A percentile compares a stretch with the other conserved stretches of the same genome.
phyloP scores from a whole-genome alignment of 192 early-diverging fungal genomes.

The Entomortierella chlamydospora region DNA sequence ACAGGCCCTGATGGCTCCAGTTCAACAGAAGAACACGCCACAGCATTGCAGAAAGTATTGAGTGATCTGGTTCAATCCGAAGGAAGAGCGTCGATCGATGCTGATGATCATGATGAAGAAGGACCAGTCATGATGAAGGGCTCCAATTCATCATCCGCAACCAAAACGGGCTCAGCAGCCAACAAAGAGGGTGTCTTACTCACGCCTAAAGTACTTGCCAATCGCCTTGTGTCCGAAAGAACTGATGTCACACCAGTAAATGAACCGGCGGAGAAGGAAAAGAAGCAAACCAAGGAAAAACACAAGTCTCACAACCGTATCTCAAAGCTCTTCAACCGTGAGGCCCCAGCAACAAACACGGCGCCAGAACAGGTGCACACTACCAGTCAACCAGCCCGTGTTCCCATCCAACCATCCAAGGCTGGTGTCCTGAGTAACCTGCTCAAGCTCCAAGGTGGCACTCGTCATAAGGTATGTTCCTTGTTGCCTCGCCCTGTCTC shows the following conservation, averaged over 20 bases:
- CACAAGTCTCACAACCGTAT: constrained; percentile 22
- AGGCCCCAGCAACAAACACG: not conserved
- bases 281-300: constrained; percentile 8
- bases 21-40: constrained; percentile 45
- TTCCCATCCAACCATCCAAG: constrained; percentile 32
- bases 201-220: constrained; percentile 34
- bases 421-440: constrained; percentile 60
- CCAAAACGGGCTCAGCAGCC: not conserved
- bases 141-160: constrained; percentile 2
- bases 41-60: constrained; percentile 25
- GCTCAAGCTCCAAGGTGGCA: constrained; percentile 52
- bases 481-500: too few relatives aligned
- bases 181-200: constrained; percentile 22
- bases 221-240: constrained; percentile 22
- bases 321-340: constrained; percentile 34
- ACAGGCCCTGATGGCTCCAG: constrained; percentile 45
- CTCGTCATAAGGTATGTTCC: constrained; percentile 29
- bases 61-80: constrained; percentile 37
- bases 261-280: constrained; percentile 3
- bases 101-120: constrained; percentile 13
- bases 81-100: not conserved
- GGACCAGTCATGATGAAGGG: constrained; percentile 32
- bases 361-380: not conserved
- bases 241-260: constrained; percentile 12
- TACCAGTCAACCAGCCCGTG: not conserved